Conservation (phyloP, 352 stramenopile species). For the Globisporangium abappressorium region DNA sequence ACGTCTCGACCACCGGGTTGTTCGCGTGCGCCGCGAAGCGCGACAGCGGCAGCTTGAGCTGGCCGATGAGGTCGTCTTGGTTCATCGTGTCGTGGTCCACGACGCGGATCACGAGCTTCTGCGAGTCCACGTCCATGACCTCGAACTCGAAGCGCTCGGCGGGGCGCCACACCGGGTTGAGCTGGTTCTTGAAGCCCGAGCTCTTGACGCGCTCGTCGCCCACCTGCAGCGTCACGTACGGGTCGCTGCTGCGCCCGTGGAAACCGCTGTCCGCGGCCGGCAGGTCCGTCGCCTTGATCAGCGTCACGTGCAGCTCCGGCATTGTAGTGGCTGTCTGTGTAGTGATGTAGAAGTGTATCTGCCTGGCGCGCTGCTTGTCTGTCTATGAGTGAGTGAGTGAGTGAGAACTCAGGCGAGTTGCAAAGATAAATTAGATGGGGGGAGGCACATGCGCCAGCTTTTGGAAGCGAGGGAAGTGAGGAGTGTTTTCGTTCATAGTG, state of each 20-base stretch:
- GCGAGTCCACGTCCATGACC: constrained; percentile 34
- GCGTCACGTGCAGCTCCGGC: constrained; percentile 62
- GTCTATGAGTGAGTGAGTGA: background rate
- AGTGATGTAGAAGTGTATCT: background rate
- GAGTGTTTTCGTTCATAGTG: no score
- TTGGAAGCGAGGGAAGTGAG: background rate
- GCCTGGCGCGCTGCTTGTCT: background rate
- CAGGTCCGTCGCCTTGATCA: constrained; percentile 65
- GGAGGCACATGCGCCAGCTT: constrained; percentile 1
- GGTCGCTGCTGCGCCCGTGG: constrained; percentile 58
- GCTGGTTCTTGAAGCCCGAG: constrained; percentile 38
- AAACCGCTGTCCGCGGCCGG: constrained; percentile 56
- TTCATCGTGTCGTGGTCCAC: constrained; percentile 72
- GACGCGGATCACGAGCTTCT: constrained; percentile 54
- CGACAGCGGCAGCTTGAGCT: constrained; percentile 45
- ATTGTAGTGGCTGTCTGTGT: constrained; percentile 25
- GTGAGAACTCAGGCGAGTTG: constrained; percentile 15
- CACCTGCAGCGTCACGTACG: constrained; percentile 65
- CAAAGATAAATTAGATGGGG: constrained; percentile 12
- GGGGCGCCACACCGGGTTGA: constrained; percentile 74
- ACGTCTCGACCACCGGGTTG: constrained; percentile 45
- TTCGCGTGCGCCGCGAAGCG: constrained; percentile 48
- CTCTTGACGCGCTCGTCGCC: constrained; percentile 48
- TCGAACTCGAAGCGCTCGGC: constrained; percentile 74
- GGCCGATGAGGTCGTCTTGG: constrained; percentile 56